These are phyloP conservation scores for Auriculariales sp. DNA, from an alignment of 768 basidiomycete species.

Conservation along the genomic window DNA sequence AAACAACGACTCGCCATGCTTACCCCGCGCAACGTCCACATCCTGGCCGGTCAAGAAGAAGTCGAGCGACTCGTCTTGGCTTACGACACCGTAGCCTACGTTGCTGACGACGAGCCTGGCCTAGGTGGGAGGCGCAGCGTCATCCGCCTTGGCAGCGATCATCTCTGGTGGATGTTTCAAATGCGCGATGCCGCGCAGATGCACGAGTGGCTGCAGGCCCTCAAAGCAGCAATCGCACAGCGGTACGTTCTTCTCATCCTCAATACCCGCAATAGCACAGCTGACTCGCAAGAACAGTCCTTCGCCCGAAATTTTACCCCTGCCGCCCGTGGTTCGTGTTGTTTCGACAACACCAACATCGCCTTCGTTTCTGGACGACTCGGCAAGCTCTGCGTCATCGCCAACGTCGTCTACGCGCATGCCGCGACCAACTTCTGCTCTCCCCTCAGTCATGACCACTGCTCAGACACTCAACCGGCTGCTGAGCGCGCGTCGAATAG, in stretches of 20 bases:
- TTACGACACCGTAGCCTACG: neutral
- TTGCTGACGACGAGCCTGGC: conserved; percentile 1
- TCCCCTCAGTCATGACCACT: neutral
- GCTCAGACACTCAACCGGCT: neutral
- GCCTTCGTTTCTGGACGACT: neutral
- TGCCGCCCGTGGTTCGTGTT: neutral
- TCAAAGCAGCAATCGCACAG: neutral
- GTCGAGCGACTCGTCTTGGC: neutral
- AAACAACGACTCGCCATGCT: neutral
- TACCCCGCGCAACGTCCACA: neutral
- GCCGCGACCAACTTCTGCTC: neutral
- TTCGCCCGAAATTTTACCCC: neutral
- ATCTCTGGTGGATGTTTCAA: neutral
- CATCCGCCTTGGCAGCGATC: neutral
- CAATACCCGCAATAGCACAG: neutral
- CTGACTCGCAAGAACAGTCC: neutral
- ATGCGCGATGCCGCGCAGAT: conserved; percentile 1
- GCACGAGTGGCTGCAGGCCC: neutral
- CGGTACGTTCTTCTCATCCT: neutral
- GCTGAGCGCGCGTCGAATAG: neutral
- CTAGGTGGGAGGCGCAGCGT: neutral
- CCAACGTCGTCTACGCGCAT: neutral
- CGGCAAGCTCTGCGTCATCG: neutral
- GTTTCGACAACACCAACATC: neutral
- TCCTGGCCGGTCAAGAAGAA: neutral